Evolutionary conservation across 2,329 filamentous ascomycete species (phyloP), one percentile per base, ranked within the genome.

Genomic region (Tolypocladium ophioglossoides): DNA sequence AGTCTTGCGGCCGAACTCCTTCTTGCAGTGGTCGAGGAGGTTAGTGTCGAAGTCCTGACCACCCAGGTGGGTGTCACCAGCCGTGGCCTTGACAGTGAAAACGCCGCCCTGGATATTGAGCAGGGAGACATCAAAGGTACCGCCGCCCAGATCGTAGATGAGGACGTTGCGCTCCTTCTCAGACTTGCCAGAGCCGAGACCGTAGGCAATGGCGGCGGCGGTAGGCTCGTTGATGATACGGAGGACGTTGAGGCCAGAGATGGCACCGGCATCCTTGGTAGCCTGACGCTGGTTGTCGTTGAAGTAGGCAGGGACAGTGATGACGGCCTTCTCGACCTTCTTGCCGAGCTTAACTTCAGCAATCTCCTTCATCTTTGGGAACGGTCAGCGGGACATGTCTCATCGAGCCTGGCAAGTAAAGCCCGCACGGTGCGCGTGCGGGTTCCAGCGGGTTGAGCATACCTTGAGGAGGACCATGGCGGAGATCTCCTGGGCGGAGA

Each of bases 211-310:
- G 66, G 94, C 94, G 59, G 94, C 94, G 64, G 94, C 94, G 61
- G 94, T 99, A 58, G 94, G 94, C 82, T 99, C 94, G 85, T 99
- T 99, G 80, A 99, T 97, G 79, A 99, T 97, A 83, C 94, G 91
- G 75, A 99, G 91, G 65, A 99, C 91, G 78, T 97, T 96, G 60
- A 99, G 86, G 66, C 92, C 94, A 68, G 92, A 79, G 70, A 99
- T 99, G 73, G 92, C 88, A 86, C 94, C 94, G 63, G 94, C 94
- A 71, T 97, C 94, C 86, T 97, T 97, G 78, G 94, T 99, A 63
- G 94, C 89, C 79, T 97, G 94, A 78, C 94, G 88, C 82, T 99
- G 94, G 83, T 95, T 96, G 85, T 99, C 94, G 83, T 97, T 97
- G 89, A 99, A 99, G 84, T 99, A 99, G 72, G 94, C 94, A 56